These are phyloP conservation scores for Aspergillus sp. DNA, from an alignment of 2,329 filamentous ascomycete species.

Conservation along the genomic window DNA sequence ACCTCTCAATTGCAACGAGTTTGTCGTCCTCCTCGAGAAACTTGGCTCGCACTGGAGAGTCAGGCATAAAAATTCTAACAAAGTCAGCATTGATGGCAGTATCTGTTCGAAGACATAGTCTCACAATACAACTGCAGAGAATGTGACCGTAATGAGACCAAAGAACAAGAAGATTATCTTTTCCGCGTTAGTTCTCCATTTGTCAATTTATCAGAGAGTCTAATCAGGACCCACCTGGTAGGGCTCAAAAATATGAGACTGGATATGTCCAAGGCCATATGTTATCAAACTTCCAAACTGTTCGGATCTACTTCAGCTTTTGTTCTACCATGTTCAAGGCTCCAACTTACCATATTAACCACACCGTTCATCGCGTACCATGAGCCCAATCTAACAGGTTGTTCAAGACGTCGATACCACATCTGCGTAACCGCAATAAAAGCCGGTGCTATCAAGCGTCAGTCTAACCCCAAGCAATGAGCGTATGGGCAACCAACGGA, in stretches of 20 bases:
- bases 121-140: constrained; percentile 45
- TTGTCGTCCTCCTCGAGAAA: constrained; percentile 53
- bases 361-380: constrained; percentile 54
- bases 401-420: constrained; percentile 50
- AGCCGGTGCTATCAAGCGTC: constrained; percentile 36
- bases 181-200: background rate
- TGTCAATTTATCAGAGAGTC: no score
- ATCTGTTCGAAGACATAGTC: background rate
- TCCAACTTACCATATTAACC: constrained; percentile 41
- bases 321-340: background rate
- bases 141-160: constrained; percentile 47
- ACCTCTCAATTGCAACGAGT: constrained; percentile 51
- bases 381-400: constrained; percentile 44
- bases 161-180: constrained; percentile 30
- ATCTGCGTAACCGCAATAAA: constrained; percentile 50
- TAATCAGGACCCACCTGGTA: constrained; percentile 41
- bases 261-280: constrained; percentile 47
- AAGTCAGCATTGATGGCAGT: background rate
- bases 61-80: constrained; percentile 49
- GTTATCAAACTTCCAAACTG: constrained; percentile 48
- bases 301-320: background rate
- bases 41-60: constrained; percentile 55
- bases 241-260: constrained; percentile 36
- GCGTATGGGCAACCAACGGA: constrained; percentile 17
- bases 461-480: background rate